These are phyloP conservation scores for Colletotrichum gigasporum DNA, from an alignment of 2,329 filamentous ascomycete genomes.

Conservation along the genomic window DNA sequence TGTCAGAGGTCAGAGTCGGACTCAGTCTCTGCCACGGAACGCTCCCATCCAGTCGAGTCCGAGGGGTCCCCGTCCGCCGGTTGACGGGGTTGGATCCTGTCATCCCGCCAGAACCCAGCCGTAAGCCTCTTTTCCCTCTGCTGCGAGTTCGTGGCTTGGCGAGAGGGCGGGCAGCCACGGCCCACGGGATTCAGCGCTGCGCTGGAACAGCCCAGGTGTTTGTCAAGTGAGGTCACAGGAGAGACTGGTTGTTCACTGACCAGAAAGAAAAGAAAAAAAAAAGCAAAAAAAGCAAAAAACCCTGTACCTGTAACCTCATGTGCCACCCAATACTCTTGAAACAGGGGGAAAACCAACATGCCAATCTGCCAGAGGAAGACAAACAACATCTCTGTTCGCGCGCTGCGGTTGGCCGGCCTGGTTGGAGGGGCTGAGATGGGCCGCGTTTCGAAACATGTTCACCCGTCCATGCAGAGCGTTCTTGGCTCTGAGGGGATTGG, in stretches of 20 bases:
- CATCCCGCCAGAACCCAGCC: constrained; percentile 1
- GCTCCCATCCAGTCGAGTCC: constrained; percentile 4
- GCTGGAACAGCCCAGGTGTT: no score
- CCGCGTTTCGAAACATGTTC: constrained; percentile 30
- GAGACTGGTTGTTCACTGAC: no score
- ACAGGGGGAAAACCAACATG: constrained; percentile 19
- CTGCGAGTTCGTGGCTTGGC: neutral
- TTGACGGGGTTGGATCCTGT: constrained; percentile 20
- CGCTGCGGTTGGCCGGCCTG: constrained; percentile 15
- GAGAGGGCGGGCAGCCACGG: neutral
- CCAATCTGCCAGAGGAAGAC: neutral
- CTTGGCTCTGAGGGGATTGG: constrained; percentile 18
- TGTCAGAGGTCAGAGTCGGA: neutral
- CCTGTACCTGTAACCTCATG: neutral
- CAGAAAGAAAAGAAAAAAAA: no score
- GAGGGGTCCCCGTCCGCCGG: neutral
- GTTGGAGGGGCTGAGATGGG: constrained; percentile 19
- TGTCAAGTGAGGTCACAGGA: no score
- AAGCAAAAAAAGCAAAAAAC: neutral
- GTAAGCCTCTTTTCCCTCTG: neutral
- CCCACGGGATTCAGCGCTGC: no score
- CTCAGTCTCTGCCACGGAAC: neutral
- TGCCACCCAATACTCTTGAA: constrained; percentile 25
- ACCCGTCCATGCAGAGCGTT: neutral
- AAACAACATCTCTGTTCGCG: neutral